Percentiles rank a stretch among this genome's conserved stretches.
Conservation (phyloP, 345 rosid species). For the Dipteronia sinensis region DNA sequence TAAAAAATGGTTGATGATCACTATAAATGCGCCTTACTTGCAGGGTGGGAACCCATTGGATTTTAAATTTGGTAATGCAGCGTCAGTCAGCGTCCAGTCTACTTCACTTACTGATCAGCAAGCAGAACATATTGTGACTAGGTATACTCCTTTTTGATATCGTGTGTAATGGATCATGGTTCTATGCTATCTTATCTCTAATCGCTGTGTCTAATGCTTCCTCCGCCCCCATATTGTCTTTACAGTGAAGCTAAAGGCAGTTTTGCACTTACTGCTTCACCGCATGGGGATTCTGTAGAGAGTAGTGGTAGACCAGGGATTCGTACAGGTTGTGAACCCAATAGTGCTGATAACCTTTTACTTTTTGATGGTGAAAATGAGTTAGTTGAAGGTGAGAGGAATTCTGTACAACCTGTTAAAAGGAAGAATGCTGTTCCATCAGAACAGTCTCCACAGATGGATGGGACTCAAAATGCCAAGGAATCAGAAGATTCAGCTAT, state of each 20-base stretch:
- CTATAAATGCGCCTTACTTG: constrained; percentile 28
- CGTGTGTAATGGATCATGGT: constrained; percentile 13
- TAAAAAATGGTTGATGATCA: background rate
- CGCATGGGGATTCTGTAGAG: constrained; percentile 93
- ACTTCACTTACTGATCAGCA: constrained; percentile 87
- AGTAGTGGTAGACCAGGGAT: constrained; percentile 92
- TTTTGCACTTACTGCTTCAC: constrained; percentile 89
- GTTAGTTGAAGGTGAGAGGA: constrained; percentile 59
- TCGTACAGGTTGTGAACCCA: constrained; percentile 75
- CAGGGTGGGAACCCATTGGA: constrained; percentile 99
- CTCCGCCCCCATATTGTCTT: constrained; percentile 24
- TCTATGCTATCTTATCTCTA: constrained; percentile 19
- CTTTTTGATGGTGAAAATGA: constrained; percentile 82
- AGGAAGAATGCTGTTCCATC: constrained; percentile 57
- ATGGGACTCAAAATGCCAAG: constrained; percentile 65
- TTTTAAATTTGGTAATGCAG: constrained; percentile 75
- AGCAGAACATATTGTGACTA: constrained; percentile 72
- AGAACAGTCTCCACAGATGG: constrained; percentile 70
- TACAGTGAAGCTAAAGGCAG: constrained; percentile 96
- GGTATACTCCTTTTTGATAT: constrained; percentile 52
- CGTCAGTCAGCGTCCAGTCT: constrained; percentile 90
- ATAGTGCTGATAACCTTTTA: constrained; percentile 83
- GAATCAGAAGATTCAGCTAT: constrained; percentile 98
- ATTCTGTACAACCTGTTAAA: constrained; percentile 45
- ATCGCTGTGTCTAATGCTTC: constrained; percentile 26